phyloP scores from a whole-genome alignment of 768 basidiomycete species.

The Chlorophyllum brunneum region DNA sequence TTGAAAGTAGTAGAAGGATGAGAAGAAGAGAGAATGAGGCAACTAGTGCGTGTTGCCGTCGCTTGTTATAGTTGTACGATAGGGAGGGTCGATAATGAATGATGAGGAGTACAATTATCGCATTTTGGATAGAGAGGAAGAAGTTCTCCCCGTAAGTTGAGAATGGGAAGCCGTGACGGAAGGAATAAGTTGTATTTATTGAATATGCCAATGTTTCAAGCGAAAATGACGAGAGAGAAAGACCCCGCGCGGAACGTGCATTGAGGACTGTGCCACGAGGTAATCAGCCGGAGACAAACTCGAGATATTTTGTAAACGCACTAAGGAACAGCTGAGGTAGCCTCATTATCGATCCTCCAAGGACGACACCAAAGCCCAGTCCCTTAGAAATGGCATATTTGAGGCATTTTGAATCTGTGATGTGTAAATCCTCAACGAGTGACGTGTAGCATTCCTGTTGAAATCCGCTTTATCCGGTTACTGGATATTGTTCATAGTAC shows the following conservation, averaged over 20 bases:
- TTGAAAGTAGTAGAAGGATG: constrained; percentile 33
- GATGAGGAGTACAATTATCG: constrained; percentile 84
- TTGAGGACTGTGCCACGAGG: constrained; percentile 48
- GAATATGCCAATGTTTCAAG: constrained; percentile 92
- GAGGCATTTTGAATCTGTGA: constrained; percentile 77
- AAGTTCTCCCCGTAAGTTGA: constrained; percentile 98
- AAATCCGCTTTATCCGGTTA: constrained; percentile 1
- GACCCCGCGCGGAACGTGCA: constrained; percentile 76
- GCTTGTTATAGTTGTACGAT: constrained; percentile 23
- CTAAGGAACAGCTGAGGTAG: constrained; percentile 85
- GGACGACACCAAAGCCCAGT: constrained; percentile 85
- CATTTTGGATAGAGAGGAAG: constrained; percentile 87
- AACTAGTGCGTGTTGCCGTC: constrained; percentile 26
- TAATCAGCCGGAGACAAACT: background rate
- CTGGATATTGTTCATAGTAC: background rate
- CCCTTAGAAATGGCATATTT: constrained; percentile 91
- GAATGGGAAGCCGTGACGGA: constrained; percentile 86
- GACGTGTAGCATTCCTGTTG: constrained; percentile 88
- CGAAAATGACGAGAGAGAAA: constrained; percentile 81
- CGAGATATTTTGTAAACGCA: constrained; percentile 32
- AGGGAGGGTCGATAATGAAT: constrained; percentile 48
- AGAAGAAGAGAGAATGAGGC: constrained; percentile 21
- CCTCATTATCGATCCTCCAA: constrained; percentile 93
- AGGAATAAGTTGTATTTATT: constrained; percentile 84
- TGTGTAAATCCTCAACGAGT: constrained; percentile 80